Conservation (phyloP, 2,329 filamentous ascomycete species). For the Zasmidium cellare region DNA sequence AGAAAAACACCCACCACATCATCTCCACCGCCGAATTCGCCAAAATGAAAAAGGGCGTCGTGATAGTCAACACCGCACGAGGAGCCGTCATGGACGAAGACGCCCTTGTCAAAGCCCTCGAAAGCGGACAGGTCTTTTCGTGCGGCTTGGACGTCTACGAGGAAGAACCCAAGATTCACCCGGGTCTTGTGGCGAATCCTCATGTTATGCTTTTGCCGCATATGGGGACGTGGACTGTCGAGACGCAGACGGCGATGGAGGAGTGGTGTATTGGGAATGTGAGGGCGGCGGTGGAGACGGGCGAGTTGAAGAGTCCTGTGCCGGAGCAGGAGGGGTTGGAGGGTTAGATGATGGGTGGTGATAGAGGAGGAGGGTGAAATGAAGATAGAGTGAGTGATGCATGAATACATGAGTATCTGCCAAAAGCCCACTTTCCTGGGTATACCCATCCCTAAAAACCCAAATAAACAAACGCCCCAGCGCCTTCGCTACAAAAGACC, state of each 20-base stretch:
- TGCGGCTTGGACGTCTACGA: conserved; percentile 82
- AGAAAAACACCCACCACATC: conserved; percentile 70
- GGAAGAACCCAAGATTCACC: conserved; percentile 74
- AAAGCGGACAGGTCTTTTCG: conserved; percentile 67
- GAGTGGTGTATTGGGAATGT: conserved; percentile 73
- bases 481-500: neutral
- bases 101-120: conserved; percentile 72
- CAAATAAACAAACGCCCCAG: neutral
- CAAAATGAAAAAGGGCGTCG: conserved; percentile 74
- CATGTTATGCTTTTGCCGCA: conserved; percentile 77
- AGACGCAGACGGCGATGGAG: conserved; percentile 67
- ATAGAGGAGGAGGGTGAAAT: too few relatives aligned
- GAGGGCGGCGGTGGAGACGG: conserved; percentile 60
- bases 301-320: conserved; percentile 38
- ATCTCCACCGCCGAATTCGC: conserved; percentile 70
- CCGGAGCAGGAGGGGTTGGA: conserved; percentile 4
- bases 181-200: conserved; percentile 68
- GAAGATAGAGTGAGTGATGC: neutral
- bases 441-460: neutral
- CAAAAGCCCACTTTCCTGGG: neutral
- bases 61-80: conserved; percentile 80
- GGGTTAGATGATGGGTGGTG: neutral
- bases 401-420: neutral
- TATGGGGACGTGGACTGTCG: conserved; percentile 80
- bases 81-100: conserved; percentile 81